These are phyloP conservation scores for Ulota crispa DNA, from an alignment of 225 moss, liverwort and hornwort species.

Conservation along the genomic window DNA sequence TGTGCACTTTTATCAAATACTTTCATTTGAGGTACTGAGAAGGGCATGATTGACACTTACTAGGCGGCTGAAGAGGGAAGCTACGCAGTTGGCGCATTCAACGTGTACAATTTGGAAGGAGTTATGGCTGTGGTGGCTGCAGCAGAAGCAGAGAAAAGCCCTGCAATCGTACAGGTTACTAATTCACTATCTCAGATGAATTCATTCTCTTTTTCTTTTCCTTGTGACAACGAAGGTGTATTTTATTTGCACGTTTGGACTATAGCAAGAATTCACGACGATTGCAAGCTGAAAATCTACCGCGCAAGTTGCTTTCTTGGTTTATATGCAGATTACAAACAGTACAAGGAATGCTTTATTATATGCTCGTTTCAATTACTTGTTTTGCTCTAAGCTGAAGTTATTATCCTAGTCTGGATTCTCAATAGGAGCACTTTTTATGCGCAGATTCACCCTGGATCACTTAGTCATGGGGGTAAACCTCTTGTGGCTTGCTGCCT, in stretches of 20 bases:
- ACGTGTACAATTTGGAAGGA: conserved; percentile 92
- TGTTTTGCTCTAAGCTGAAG: neutral
- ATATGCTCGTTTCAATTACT: neutral
- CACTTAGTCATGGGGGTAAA: conserved; percentile 70
- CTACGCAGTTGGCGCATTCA: conserved; percentile 90
- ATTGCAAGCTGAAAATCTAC: neutral
- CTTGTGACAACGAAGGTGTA: neutral
- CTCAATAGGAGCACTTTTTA: conserved; percentile 4
- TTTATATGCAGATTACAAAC: neutral
- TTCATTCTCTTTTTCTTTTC: neutral
- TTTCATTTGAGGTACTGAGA: neutral
- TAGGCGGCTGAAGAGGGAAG: conserved; percentile 83
- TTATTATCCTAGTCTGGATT: neutral
- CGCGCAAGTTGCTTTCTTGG: neutral
- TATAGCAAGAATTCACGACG: neutral
- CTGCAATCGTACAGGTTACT: conserved; percentile 85
- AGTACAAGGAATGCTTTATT: neutral
- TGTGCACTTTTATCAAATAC: neutral
- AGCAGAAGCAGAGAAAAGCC: conserved; percentile 89
- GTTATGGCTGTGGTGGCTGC: conserved; percentile 90
- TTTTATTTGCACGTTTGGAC: neutral
- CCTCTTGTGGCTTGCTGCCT: conserved; percentile 83
- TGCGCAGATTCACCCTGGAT: conserved; percentile 87
- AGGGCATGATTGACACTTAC: conserved; percentile 5
- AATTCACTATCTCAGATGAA: neutral